Base-by-base conservation (phyloP, 2,329 filamentous ascomycete genomes). In the Arthrobotrys musiformis region DNA sequence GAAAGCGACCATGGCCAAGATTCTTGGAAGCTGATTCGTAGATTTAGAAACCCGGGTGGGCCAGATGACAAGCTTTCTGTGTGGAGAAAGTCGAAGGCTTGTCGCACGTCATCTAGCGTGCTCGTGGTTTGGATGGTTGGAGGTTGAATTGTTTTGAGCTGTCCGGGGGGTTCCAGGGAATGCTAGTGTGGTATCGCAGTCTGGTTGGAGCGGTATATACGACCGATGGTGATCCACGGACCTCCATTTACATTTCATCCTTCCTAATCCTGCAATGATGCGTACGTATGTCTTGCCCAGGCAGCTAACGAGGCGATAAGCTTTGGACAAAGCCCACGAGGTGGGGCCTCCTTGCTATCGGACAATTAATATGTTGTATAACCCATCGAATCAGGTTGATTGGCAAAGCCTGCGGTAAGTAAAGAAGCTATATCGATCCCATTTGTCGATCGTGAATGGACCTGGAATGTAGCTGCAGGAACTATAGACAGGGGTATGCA, bases 251-350 rank as follows among this genome's bases (percentile, higher is more conserved):
- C 11, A 42, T 44, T 42, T 35, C 35, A 63, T 64, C 64, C 72
- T 76, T 76, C 72, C 72, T 76, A 76, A 76, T 76, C 13, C 46
- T 22, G 72, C 60, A 76, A 70, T 40, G 50, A 61, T 61, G 46
- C 17, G 33, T 70, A 63, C 56, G 72, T 69, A 61, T 42, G 42
- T 64, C 44, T 28, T 61, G 72, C 72, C 72, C 72, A 76, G 72
- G 72, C 64, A 76, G 66, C 64, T 70, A 66, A 37, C 72, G 72
- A 76, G 48, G 50, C 37, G 64, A 70, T 61, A 76, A 76, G 64
- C 72, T 76, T 76, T 70, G 37, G 42, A 35, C 17, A 28, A 11
- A 42, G 4, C 1, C 17, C 40, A 40, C 54, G 30, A 35, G 42
- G 40, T 60, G 40, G 52, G 30, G 15, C 15, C n/a, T 42, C 54